Percentiles rank a stretch among this genome's conserved stretches.
Conservation (phyloP, 2,329 filamentous ascomycete species). For the Botrytis squamosa region DNA sequence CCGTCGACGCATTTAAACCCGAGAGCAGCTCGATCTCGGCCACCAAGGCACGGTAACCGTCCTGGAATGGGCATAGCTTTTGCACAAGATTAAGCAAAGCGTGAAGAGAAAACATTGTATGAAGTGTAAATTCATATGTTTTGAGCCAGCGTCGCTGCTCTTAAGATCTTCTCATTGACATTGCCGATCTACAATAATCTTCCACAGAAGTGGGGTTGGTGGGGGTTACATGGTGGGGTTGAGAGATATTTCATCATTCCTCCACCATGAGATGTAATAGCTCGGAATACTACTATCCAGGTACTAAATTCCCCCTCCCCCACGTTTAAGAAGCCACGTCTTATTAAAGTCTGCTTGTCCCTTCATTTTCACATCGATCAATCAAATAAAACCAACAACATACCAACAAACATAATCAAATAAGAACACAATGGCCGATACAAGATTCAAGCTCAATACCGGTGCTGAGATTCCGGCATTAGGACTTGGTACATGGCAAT, state of each 20-base stretch:
- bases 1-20: not conserved
- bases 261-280: not conserved
- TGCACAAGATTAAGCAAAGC: not conserved
- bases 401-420: not conserved
- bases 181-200: not conserved
- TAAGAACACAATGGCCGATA: slow-evolving; percentile 22
- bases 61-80: not conserved
- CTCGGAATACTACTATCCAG: not conserved
- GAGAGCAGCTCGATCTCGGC: not conserved
- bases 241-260: slow-evolving; percentile 2
- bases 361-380: not conserved
- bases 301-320: not conserved
- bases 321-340: slow-evolving; percentile 11
- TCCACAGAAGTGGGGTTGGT: slow-evolving; percentile 7
- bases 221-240: slow-evolving; percentile 1
- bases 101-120: no score
- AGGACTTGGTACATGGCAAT: slow-evolving; percentile 47
- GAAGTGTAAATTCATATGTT: not conserved
- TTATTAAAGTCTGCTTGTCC: not conserved
- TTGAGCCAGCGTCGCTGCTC: not conserved
- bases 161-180: not conserved
- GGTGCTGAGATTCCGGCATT: slow-evolving; percentile 42
- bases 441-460: slow-evolving; percentile 38
- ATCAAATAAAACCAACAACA: not conserved
- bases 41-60: not conserved